Percentiles rank a stretch among this genome's conserved stretches.
These are phyloP conservation scores for Apiospora pterosperma DNA, from an alignment of 2,329 filamentous ascomycete genomes.

Conservation along the genomic window DNA sequence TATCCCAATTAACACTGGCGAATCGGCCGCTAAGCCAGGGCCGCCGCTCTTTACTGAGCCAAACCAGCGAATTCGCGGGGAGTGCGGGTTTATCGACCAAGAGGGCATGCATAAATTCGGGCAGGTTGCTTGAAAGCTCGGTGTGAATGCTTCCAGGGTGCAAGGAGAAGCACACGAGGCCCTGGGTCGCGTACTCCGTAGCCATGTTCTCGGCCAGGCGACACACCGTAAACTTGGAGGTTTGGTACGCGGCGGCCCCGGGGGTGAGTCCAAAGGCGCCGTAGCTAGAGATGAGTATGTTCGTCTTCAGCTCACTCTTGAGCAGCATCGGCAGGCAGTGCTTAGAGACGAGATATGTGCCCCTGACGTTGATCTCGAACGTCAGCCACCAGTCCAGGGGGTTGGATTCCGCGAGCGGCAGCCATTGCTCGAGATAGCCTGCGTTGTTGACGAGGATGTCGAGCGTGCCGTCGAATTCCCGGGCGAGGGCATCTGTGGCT, in stretches of 20 bases:
- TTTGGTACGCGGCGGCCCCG: slow-evolving; percentile 37
- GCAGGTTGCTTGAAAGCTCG: slow-evolving; percentile 35
- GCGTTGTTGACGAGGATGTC: slow-evolving; percentile 39
- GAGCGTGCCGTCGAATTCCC: slow-evolving; percentile 23
- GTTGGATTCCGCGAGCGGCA: slow-evolving; percentile 14
- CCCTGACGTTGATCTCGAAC: slow-evolving; percentile 46
- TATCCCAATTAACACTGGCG: slow-evolving; percentile 35
- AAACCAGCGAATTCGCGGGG: slow-evolving; percentile 26
- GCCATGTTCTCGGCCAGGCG: slow-evolving; percentile 39
- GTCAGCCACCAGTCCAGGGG: slow-evolving; percentile 34
- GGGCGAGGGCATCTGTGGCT: slow-evolving; percentile 14
- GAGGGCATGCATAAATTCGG: slow-evolving; percentile 17
- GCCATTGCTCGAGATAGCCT: slow-evolving; percentile 30
- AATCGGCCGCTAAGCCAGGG: slow-evolving; percentile 34
- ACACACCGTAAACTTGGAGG: slow-evolving; percentile 39
- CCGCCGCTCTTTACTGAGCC: slow-evolving; percentile 23
- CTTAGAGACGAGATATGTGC: slow-evolving; percentile 41
- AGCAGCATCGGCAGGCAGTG: slow-evolving; percentile 41
- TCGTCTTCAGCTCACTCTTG: slow-evolving; percentile 27
- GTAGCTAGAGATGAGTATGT: slow-evolving; percentile 41
- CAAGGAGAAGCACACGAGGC: slow-evolving; percentile 36
- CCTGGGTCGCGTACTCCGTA: slow-evolving; percentile 40
- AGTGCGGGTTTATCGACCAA: slow-evolving; percentile 24
- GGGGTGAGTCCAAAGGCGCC: slow-evolving; percentile 28
- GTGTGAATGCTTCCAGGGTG: slow-evolving; percentile 46